phyloP scores from a whole-genome alignment of 257 asterid genomes.

The Plectranthus barbatus region DNA sequence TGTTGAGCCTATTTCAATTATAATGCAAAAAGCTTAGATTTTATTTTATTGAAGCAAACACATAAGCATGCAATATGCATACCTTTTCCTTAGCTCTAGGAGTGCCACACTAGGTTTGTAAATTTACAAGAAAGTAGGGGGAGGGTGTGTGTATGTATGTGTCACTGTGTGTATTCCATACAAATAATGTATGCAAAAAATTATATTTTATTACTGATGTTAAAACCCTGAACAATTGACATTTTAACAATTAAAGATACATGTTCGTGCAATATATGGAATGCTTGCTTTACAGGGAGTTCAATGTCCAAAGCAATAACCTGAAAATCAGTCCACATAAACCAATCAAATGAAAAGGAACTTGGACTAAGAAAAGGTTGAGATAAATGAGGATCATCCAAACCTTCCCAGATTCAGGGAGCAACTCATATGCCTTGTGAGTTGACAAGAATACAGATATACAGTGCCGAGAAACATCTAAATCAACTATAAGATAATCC shows the following conservation, averaged over 20 bases:
- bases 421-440: constrained; percentile 79
- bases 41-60: neutral
- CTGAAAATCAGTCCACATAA: constrained; percentile 27
- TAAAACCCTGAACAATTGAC: neutral
- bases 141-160: too few relatives aligned
- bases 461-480: constrained; percentile 57
- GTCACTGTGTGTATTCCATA: too few relatives aligned
- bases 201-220: neutral
- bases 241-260: constrained; percentile 22
- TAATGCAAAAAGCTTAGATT: neutral
- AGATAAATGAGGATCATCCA: constrained; percentile 11
- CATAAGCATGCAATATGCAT: constrained; percentile 1
- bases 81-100: constrained; percentile 95
- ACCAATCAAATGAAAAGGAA: constrained; percentile 7
- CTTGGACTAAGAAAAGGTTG: neutral
- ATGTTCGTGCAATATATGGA: constrained; percentile 87
- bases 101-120: constrained; percentile 53
- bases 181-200: neutral
- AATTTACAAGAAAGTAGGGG: neutral
- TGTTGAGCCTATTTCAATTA: constrained; percentile 73
- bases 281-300: constrained; percentile 85
- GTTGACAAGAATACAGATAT: constrained; percentile 59
- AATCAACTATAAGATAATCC: constrained; percentile 20
- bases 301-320: constrained; percentile 86
- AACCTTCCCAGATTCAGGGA: constrained; percentile 92